These are phyloP conservation scores for Boletellus emodensis DNA, from an alignment of 768 basidiomycete species.

Conservation along the genomic window DNA sequence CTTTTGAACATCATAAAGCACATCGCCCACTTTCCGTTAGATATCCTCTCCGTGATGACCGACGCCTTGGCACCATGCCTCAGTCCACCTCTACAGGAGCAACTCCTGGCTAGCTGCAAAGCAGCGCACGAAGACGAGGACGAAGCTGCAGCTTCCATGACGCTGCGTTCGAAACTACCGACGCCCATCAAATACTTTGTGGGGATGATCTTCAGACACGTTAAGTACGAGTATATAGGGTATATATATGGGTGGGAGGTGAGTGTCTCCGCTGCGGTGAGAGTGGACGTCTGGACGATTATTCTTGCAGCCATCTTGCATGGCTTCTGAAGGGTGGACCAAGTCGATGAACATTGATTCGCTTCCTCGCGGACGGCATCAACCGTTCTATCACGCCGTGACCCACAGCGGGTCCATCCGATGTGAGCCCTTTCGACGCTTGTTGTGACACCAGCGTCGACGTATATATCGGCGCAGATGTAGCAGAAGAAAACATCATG, in stretches of 20 bases:
- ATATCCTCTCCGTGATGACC: conserved; percentile 40
- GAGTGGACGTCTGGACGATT: neutral
- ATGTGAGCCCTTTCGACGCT: conserved; percentile 30
- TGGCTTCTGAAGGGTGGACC: conserved; percentile 42
- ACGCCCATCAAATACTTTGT: conserved; percentile 40
- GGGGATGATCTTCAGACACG: conserved; percentile 46
- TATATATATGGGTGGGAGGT: conserved; percentile 52
- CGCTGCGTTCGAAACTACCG: conserved; percentile 23
- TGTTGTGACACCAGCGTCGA: neutral
- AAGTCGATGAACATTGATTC: conserved; percentile 38
- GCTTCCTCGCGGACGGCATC: conserved; percentile 39
- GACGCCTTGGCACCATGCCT: conserved; percentile 37
- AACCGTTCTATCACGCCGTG: conserved; percentile 47
- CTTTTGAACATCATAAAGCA: conserved; percentile 32
- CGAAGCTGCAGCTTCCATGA: conserved; percentile 23
- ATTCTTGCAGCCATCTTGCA: conserved; percentile 31
- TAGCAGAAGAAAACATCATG: conserved; percentile 35
- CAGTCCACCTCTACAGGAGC: conserved; percentile 13
- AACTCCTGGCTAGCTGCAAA: conserved; percentile 32
- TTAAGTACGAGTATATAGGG: conserved; percentile 37
- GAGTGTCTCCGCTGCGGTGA: neutral
- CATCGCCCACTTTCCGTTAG: conserved; percentile 37
- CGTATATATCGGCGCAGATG: conserved; percentile 19
- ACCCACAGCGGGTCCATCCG: conserved; percentile 32
- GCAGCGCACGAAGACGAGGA: conserved; percentile 31